phyloP scores from a whole-genome alignment of 108 stramenopile genomes.

The Skeletonema grethae region DNA sequence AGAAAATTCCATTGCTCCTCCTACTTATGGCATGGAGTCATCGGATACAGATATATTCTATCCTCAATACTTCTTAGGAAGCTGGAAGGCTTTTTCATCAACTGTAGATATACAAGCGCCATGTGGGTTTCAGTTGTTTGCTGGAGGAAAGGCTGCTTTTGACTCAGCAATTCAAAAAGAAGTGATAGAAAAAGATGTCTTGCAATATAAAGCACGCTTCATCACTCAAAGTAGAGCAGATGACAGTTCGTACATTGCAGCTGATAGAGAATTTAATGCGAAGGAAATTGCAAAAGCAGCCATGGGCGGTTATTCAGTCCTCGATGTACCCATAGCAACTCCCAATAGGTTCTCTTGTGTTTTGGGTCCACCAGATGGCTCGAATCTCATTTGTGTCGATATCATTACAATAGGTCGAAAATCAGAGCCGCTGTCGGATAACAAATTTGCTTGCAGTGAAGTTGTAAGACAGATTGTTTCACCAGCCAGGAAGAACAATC shows the following conservation, averaged over 20 bases:
- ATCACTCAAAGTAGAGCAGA: conserved; percentile 17
- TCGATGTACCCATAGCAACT: conserved; percentile 68
- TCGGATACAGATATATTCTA: conserved; percentile 61
- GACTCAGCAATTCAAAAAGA: conserved; percentile 49
- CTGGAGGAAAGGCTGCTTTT: conserved; percentile 68
- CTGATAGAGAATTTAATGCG: conserved; percentile 82
- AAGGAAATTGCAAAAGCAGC: conserved; percentile 73
- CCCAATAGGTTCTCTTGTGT: conserved; percentile 82
- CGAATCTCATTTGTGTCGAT: conserved; percentile 55
- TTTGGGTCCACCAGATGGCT: conserved; percentile 58
- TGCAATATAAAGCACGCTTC: conserved; percentile 72
- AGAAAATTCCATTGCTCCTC: conserved; percentile 24
- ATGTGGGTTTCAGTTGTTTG: conserved; percentile 71
- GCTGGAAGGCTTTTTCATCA: conserved; percentile 60
- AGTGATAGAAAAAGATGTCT: conserved; percentile 34
- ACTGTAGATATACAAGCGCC: conserved; percentile 69
- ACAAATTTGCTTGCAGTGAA: conserved; percentile 77
- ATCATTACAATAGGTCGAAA: conserved; percentile 69
- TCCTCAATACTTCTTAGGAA: conserved; percentile 65
- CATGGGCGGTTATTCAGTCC: conserved; percentile 79
- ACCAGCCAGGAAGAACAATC: conserved; percentile 28
- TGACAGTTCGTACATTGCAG: conserved; percentile 50
- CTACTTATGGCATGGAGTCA: conserved; percentile 71
- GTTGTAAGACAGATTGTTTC: conserved; percentile 79
- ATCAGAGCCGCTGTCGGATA: conserved; percentile 48